Evolutionary conservation across 2,329 filamentous ascomycete genomes (phyloP).

Genomic region (Penicillium sp.): DNA sequence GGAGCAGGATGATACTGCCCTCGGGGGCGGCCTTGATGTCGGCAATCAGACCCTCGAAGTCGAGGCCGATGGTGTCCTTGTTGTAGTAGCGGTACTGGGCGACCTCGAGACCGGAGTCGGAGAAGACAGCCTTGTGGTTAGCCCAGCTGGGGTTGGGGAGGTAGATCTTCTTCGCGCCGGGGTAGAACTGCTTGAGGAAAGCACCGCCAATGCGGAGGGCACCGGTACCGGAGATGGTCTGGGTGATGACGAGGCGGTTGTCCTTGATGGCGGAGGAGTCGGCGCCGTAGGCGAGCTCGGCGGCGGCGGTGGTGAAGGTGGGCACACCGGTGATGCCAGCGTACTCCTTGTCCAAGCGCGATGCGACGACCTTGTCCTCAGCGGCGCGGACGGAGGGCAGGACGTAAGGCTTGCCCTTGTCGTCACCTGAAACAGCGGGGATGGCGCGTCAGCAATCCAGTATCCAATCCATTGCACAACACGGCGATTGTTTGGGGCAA

Average conservation of each 20-base stretch:
- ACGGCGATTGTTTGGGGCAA: not conserved
- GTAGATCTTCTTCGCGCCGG: slow-evolving; percentile 87
- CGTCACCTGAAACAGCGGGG: slow-evolving; percentile 49
- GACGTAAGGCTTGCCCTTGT: slow-evolving; percentile 95
- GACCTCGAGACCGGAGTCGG: slow-evolving; percentile 79
- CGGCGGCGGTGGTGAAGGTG: slow-evolving; percentile 85
- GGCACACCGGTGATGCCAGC: slow-evolving; percentile 94
- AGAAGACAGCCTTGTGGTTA: slow-evolving; percentile 95
- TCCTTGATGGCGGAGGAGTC: slow-evolving; percentile 66
- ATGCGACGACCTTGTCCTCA: slow-evolving; percentile 73
- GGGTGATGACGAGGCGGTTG: slow-evolving; percentile 77
- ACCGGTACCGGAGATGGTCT: slow-evolving; percentile 96
- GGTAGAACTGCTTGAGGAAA: slow-evolving; percentile 87
- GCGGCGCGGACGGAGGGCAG: slow-evolving; percentile 84
- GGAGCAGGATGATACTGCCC: slow-evolving; percentile 82
- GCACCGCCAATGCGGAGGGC: slow-evolving; percentile 88
- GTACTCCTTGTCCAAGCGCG: slow-evolving; percentile 88
- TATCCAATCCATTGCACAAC: not conserved
- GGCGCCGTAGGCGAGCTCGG: slow-evolving; percentile 78
- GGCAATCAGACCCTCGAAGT: slow-evolving; percentile 85
- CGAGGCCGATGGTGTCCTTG: slow-evolving; percentile 94
- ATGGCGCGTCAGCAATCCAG: not conserved
- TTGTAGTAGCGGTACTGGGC: slow-evolving; percentile 98
- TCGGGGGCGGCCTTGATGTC: slow-evolving; percentile 83
- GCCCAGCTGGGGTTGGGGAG: slow-evolving; percentile 95